Base-by-base conservation (phyloP, 495 filamentous ascomycete genomes). In the Neurospora africana region DNA sequence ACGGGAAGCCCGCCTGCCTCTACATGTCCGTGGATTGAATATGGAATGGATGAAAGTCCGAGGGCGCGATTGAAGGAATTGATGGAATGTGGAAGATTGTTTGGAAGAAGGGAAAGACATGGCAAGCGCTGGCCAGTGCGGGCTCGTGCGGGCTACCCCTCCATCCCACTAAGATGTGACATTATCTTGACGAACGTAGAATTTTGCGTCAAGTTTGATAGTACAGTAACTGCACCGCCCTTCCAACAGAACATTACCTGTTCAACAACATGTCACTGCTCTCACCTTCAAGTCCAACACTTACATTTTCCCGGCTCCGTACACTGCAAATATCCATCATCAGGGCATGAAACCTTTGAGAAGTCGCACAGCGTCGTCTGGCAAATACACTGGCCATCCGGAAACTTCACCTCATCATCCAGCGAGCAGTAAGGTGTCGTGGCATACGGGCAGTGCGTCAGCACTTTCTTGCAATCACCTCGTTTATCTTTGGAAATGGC, bases 21-120 rank as follows among this genome's bases (percentile, higher is more conserved):
- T 1, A 2, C n/a, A 23, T 13, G 9, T 2, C n/a, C 0, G 43
- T 47, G 0, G 0, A 47, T 47, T 0, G n/a, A n/a, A n/a, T 23
- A 23, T 9, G 9, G n/a, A 1, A 21, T 47, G n/a, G 3, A 21
- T 36, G 9, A 10, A 47, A 1, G n/a, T 11, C 2, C 21, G 5
- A 1, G 13, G 1, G 1, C 5, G 23, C 23, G 23, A 27, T 6
- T 15, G 11, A 3, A 30, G 8, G 23, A 4, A 61, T 11, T 11
- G 9, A 7, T 58, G 47, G 53, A 61, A 61, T 33, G 53, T 6
- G 15, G 7, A 61, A 61, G 13, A 61, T 58, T 6, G 39, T 41
- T 43, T 43, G 53, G 3, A 17, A 30, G 23, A 17, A 27, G 11
- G 5, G 15, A 61, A 27, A 30, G 47, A 58, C 47, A 33, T 17